phyloP scores from a whole-genome alignment of 371 early-diverging fungal species.

The Rhizopus sp. region DNA sequence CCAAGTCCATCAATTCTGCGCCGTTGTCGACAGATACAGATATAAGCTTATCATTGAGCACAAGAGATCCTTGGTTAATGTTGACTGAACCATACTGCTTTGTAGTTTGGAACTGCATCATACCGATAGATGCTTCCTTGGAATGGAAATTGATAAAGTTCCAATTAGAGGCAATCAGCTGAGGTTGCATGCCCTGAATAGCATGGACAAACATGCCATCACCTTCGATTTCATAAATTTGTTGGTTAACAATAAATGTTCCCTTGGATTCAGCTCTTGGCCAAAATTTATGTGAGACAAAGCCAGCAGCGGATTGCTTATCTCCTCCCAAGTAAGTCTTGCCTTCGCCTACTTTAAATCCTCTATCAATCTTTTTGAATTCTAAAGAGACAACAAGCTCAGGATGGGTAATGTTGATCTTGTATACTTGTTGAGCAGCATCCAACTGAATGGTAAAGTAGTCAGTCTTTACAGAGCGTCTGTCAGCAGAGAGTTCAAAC shows the following conservation, averaged over 20 bases:
- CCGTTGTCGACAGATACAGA: constrained; percentile 78
- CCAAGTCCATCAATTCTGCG: constrained; percentile 52
- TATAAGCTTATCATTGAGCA: constrained; percentile 64
- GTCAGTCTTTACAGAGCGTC: constrained; percentile 73
- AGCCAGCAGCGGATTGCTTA: constrained; percentile 49
- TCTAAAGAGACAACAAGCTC: constrained; percentile 70
- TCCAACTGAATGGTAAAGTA: constrained; percentile 65
- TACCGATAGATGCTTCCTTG: constrained; percentile 62
- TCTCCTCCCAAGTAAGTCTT: constrained; percentile 69
- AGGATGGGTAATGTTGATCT: constrained; percentile 58
- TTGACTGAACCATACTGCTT: constrained; percentile 69
- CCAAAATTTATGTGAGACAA: constrained; percentile 79
- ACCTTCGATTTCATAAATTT: constrained; percentile 64
- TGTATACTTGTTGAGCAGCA: constrained; percentile 51
- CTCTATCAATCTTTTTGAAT: constrained; percentile 66
- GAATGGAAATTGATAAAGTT: constrained; percentile 76
- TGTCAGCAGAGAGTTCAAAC: constrained; percentile 70
- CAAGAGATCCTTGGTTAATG: constrained; percentile 77
- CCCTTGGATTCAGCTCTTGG: constrained; percentile 78
- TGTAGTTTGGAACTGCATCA: constrained; percentile 84
- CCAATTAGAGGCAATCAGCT: constrained; percentile 85
- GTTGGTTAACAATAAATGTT: constrained; percentile 70
- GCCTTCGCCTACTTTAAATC: constrained; percentile 83
- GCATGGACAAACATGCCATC: constrained; percentile 86
- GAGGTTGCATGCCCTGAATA: constrained; percentile 83